A percentile compares a stretch with the other conserved stretches of the same genome.
These are phyloP conservation scores for Leccinum ponderosum DNA, from an alignment of 1,284 basidiomycete species.

Conservation along the genomic window DNA sequence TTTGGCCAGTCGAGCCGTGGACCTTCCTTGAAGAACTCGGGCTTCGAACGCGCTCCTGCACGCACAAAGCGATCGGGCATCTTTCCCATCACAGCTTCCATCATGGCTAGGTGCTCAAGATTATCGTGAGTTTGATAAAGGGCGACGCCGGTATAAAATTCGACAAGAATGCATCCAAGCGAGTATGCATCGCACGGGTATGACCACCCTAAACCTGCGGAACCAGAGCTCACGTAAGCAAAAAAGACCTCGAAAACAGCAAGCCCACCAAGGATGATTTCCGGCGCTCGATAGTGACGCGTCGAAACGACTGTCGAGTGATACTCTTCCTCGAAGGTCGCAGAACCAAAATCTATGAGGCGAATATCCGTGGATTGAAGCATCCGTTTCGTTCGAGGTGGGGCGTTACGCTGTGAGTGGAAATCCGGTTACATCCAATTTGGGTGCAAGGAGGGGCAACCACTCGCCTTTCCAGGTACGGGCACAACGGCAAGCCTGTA, in stretches of 20 bases:
- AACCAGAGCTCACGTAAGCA: conserved; percentile 15
- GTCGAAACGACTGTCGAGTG: conserved; percentile 98
- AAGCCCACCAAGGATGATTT: conserved; percentile 92
- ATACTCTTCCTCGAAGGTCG: conserved; percentile 98
- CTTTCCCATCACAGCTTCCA: conserved; percentile 98
- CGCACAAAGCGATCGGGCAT: conserved; percentile 88
- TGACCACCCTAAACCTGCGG: conserved; percentile 91
- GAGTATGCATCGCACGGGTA: conserved; percentile 99
- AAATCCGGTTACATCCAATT: conserved; percentile 12
- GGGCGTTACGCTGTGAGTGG: conserved; percentile 54
- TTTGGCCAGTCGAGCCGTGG: conserved; percentile 91
- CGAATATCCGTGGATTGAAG: conserved; percentile 91
- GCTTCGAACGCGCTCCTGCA: conserved; percentile 71
- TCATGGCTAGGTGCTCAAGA: conserved; percentile 99
- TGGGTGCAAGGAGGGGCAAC: conserved; percentile 7
- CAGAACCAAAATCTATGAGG: conserved; percentile 98
- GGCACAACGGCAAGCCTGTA: conserved; percentile 60
- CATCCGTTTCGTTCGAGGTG: conserved; percentile 68
- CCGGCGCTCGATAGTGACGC: conserved; percentile 97
- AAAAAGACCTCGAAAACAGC: neutral
- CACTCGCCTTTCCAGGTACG: conserved; percentile 56
- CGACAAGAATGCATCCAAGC: conserved; percentile 97
- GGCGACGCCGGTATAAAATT: conserved; percentile 97
- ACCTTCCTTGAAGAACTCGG: conserved; percentile 91
- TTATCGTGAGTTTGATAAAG: conserved; percentile 99